Percentiles rank a stretch among this genome's conserved stretches.
Conservation (phyloP, 2,329 filamentous ascomycete species). For the Sporothrix mexicana region DNA sequence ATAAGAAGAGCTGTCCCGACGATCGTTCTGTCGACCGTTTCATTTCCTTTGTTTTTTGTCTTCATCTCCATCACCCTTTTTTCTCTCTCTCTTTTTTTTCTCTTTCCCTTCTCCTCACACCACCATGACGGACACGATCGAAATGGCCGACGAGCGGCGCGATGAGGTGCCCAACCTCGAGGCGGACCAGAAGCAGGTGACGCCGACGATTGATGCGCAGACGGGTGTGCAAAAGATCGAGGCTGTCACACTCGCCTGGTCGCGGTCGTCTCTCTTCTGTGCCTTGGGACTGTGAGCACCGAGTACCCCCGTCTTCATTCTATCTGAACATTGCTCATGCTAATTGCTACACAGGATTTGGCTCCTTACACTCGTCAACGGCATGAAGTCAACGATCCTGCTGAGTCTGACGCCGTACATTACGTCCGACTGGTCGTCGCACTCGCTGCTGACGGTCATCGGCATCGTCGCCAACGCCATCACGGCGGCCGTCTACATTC, state of each 20-base stretch:
- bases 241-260: conserved; percentile 54
- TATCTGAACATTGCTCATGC: neutral
- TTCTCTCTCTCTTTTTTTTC: neutral
- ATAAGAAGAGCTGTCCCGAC: conserved; percentile 3
- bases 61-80: neutral
- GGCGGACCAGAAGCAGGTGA: conserved; percentile 27
- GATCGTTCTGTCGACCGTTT: neutral
- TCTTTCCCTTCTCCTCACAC: neutral
- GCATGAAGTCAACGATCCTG: conserved; percentile 47
- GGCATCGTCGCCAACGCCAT: conserved; percentile 61
- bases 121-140: conserved; percentile 17
- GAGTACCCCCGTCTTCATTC: too few relatives aligned
- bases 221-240: conserved; percentile 56
- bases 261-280: conserved; percentile 47
- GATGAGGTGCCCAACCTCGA: conserved; percentile 17
- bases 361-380: conserved; percentile 48
- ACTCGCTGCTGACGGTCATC: conserved; percentile 60
- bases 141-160: conserved; percentile 15
- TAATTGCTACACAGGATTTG: conserved; percentile 43
- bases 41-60: neutral
- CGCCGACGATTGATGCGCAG: conserved; percentile 43
- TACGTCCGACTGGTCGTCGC: conserved; percentile 57
- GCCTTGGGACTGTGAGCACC: conserved; percentile 41
- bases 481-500: conserved; percentile 64
- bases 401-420: conserved; percentile 54